Percentiles rank a stretch among this genome's conserved stretches.
Evolutionary conservation across 805 yeast genomes (phyloP).

Genomic region (Yamadazyma olivae): DNA sequence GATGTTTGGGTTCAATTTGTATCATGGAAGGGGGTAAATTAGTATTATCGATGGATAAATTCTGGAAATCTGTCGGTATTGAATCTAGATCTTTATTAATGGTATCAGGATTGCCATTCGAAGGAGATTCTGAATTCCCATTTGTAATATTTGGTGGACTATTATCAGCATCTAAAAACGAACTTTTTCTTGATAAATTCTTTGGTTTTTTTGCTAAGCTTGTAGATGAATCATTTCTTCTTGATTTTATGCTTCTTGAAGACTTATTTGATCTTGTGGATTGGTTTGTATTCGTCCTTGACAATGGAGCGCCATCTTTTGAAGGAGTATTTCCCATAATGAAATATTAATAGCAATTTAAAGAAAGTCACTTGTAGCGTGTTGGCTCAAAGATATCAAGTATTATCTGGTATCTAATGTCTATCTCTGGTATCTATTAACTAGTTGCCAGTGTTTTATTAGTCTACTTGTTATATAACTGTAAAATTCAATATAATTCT

Average conservation of each 20-base stretch:
- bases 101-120: constrained; percentile 1
- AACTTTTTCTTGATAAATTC: constrained; percentile 23
- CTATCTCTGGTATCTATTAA: no score
- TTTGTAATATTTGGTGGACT: neutral
- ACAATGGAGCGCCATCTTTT: constrained; percentile 47
- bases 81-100: constrained; percentile 5
- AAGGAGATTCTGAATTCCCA: no score
- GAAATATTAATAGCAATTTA: no score
- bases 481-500: no score
- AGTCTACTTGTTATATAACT: no score
- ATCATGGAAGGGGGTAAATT: constrained; percentile 67
- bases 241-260: constrained; percentile 7
- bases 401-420: no score
- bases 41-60: constrained; percentile 7
- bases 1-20: constrained; percentile 67
- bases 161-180: neutral
- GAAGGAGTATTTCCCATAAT: constrained; percentile 54
- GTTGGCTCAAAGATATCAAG: no score
- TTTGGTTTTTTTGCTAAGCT: constrained; percentile 25
- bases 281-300: constrained; percentile 53
- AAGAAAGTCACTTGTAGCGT: no score
- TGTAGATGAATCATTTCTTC: constrained; percentile 10
- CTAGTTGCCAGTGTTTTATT: no score
- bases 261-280: constrained; percentile 33
- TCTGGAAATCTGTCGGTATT: constrained; percentile 13